Evolutionary conservation across 2,329 filamentous ascomycete species (phyloP), one percentile per base, ranked within the genome.

Genomic region (Laburnicola sp.): DNA sequence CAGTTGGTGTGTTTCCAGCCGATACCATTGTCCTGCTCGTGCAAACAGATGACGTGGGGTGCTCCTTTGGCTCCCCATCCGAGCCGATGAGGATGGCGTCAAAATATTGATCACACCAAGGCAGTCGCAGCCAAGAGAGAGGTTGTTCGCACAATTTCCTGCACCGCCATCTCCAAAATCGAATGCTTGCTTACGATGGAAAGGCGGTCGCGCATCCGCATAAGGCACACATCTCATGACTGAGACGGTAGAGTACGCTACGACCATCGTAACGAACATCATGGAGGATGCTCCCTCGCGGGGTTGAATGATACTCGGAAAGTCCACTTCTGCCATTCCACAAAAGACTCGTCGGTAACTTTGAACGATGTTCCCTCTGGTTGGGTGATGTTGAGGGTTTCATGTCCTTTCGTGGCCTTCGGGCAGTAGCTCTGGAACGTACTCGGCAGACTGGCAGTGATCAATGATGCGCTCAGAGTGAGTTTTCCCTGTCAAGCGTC

Each of bases 351-450:
- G 25, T 76, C 69, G 2, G 67, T 74, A 7, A 88, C 77, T 0
- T 72, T 76, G 70, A 91, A 90, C 1, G 83, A 87, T 0, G 86
- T 80, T 0, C 87, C 87, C 27, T 88, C 82, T 0, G 84, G 84
- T 56, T 93, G 89, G 1, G 83, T 78, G 39, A 93, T 84, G 59
- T 89, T 83, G 64, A 91, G 4, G 87, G 87, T 71, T 89, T 90
- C 11, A 78, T 62, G 48, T 77, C 75, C 38, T 73, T 69, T 21
- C 76, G 63, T 2, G 64, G 4, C 71, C 74, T 6, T 70, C 68
- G 4, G 64, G 54, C 1, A 77, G 55, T 6, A 77, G 54, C 46
- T 78, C 75, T 3, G 70, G 66, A 38, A 74, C 65, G 56, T 84
- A 84, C 54, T 84, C 82, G 0, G 76, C 75, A 4, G 72, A 65